Evolutionary conservation across 805 yeast species (phyloP).

Genomic region (Hanseniaspora occidentalis): DNA sequence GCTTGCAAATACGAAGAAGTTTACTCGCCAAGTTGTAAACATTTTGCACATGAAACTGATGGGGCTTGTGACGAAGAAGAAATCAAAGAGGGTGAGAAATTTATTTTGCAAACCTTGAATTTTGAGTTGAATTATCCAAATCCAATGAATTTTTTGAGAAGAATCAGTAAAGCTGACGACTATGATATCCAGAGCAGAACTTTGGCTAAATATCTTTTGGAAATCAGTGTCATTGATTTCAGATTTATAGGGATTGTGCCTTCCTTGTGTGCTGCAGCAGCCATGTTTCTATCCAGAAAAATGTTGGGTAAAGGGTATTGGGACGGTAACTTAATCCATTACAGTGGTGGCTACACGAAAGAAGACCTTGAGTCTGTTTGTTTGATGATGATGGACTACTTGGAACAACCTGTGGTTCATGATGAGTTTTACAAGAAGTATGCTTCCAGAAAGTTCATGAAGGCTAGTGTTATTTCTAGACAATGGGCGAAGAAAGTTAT

Average conservation of each 20-base stretch:
- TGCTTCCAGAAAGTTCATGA: conserved; percentile 78
- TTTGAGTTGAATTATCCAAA: conserved; percentile 80
- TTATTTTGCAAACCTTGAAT: conserved; percentile 57
- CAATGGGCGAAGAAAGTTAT: conserved; percentile 64
- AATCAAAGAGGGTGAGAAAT: conserved; percentile 75
- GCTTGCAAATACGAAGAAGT: conserved; percentile 94
- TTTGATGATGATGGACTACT: conserved; percentile 62
- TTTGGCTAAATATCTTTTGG: conserved; percentile 75
- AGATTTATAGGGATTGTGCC: conserved; percentile 69
- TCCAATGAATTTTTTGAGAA: conserved; percentile 84
- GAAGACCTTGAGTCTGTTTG: conserved; percentile 61
- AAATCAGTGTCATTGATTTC: conserved; percentile 68
- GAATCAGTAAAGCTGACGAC: conserved; percentile 89
- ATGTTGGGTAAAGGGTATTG: conserved; percentile 63
- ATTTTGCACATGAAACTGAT: conserved; percentile 78
- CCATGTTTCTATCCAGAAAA: conserved; percentile 75
- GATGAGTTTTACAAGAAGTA: conserved; percentile 91
- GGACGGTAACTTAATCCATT: conserved; percentile 80
- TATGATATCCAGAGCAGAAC: conserved; percentile 87
- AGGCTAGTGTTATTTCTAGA: conserved; percentile 67
- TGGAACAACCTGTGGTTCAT: conserved; percentile 71
- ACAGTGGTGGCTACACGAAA: conserved; percentile 80
- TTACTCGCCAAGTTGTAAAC: conserved; percentile 73
- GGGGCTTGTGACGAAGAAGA: conserved; percentile 76
- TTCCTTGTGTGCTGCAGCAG: conserved; percentile 75